These are phyloP conservation scores for Cichorium intybus DNA, from an alignment of 140 eudicot genomes.

Conservation along the genomic window DNA sequence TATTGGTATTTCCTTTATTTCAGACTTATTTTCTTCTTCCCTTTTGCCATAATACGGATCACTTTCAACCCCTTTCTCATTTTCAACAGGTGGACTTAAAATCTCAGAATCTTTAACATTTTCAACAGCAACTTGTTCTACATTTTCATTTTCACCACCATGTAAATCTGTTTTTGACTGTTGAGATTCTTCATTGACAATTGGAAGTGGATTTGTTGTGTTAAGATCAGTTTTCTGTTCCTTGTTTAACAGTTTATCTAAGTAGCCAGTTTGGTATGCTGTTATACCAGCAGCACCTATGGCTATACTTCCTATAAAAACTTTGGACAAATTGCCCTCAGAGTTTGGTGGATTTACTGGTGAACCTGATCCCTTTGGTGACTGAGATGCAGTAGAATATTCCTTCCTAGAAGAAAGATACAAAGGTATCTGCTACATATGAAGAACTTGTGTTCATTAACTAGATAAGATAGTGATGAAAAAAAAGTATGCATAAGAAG, in stretches of 20 bases:
- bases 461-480: no score
- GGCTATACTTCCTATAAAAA: conserved; percentile 59
- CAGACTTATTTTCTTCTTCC: conserved; percentile 38
- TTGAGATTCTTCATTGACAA: conserved; percentile 19
- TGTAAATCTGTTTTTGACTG: conserved; percentile 15
- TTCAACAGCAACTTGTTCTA: conserved; percentile 24
- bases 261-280: conserved; percentile 66
- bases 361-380: conserved; percentile 38
- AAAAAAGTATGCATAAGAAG: not conserved
- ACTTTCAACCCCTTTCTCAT: conserved; percentile 27
- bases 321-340: conserved; percentile 37
- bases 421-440: conserved; percentile 62
- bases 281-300: conserved; percentile 59
- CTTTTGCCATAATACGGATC: conserved; percentile 35
- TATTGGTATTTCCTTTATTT: conserved; percentile 22
- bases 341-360: conserved; percentile 43
- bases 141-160: conserved; percentile 26
- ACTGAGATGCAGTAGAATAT: conserved; percentile 53
- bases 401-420: conserved; percentile 71
- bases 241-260: conserved; percentile 41
- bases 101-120: conserved; percentile 34
- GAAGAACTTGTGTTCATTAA: no score
- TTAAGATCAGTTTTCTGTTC: conserved; percentile 30
- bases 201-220: conserved; percentile 7
- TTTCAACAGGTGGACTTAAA: conserved; percentile 33